phyloP scores from a whole-genome alignment of 2,329 filamentous ascomycete genomes.

The Domatiomyces catenatus region DNA sequence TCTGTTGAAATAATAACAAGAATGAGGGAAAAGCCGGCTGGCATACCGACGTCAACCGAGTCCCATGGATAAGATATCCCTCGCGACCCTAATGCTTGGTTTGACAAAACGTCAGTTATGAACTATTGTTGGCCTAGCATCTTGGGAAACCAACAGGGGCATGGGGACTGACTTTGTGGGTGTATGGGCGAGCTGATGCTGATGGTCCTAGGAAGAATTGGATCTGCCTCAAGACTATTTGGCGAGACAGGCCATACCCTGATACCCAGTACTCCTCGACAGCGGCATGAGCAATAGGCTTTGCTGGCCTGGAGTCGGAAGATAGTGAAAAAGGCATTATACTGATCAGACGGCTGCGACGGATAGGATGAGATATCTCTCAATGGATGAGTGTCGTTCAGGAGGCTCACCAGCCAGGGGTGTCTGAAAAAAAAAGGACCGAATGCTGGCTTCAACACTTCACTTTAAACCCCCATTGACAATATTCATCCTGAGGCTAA shows the following conservation, averaged over 20 bases:
- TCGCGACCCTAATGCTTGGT: constrained; percentile 28
- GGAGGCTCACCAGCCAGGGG: background rate
- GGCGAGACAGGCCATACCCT: constrained; percentile 33
- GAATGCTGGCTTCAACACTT: background rate
- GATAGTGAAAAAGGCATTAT: background rate
- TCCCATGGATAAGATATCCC: constrained; percentile 33
- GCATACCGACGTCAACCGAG: constrained; percentile 31
- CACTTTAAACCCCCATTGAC: no score
- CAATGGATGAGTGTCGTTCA: background rate
- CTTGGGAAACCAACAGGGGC: background rate
- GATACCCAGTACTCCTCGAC: constrained; percentile 33
- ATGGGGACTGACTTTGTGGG: constrained; percentile 27
- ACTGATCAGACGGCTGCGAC: background rate
- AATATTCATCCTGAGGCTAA: no score
- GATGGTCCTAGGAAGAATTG: constrained; percentile 34
- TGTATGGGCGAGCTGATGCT: constrained; percentile 32
- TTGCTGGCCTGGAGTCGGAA: background rate
- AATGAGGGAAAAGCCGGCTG: background rate
- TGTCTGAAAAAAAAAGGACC: background rate
- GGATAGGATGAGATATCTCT: background rate
- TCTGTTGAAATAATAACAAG: background rate
- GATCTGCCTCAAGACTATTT: constrained; percentile 34
- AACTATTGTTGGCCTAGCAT: background rate
- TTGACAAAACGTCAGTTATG: constrained; percentile 16
- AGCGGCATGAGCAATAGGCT: constrained; percentile 6